Percentiles rank a stretch among this genome's conserved stretches.
Conservation (phyloP, 2,329 filamentous ascomycete genomes). For the Cladosporium colombiae region DNA sequence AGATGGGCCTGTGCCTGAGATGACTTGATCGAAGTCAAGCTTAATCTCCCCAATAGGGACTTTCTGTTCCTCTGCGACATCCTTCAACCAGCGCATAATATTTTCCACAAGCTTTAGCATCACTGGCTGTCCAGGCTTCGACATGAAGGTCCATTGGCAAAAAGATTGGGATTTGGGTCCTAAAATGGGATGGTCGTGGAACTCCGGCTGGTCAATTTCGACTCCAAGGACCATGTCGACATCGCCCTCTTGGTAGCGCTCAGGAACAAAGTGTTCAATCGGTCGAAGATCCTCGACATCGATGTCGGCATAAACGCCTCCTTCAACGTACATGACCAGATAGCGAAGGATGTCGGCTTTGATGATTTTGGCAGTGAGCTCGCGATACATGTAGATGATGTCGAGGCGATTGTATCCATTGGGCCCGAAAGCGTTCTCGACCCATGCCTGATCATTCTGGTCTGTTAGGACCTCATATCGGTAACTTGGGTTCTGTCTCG, state of each 20-base stretch:
- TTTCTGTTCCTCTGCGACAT: constrained; percentile 59
- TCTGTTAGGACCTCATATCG: constrained; percentile 72
- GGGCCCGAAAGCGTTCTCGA: constrained; percentile 67
- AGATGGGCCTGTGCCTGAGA: constrained; percentile 70
- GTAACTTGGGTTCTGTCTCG: constrained; percentile 64
- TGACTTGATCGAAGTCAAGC: constrained; percentile 71
- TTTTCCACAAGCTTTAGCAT: constrained; percentile 69
- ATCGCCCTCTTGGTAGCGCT: constrained; percentile 63
- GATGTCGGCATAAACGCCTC: constrained; percentile 62
- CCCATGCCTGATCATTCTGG: constrained; percentile 65
- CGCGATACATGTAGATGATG: constrained; percentile 62
- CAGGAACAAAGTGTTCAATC: constrained; percentile 61
- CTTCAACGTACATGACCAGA: constrained; percentile 67
- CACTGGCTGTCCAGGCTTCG: constrained; percentile 65
- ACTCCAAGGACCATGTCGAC: constrained; percentile 70
- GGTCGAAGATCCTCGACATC: constrained; percentile 59
- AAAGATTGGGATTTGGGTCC: constrained; percentile 70
- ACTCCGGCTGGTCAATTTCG: constrained; percentile 70
- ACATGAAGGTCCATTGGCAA: constrained; percentile 75
- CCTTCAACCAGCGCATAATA: constrained; percentile 66
- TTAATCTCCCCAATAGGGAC: constrained; percentile 61
- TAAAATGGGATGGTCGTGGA: constrained; percentile 63
- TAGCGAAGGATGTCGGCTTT: constrained; percentile 68
- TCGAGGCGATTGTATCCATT: constrained; percentile 66
- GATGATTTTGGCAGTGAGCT: constrained; percentile 64